These are phyloP conservation scores for Colletotrichum navitas DNA, from an alignment of 2,329 filamentous ascomycete species.

Conservation along the genomic window DNA sequence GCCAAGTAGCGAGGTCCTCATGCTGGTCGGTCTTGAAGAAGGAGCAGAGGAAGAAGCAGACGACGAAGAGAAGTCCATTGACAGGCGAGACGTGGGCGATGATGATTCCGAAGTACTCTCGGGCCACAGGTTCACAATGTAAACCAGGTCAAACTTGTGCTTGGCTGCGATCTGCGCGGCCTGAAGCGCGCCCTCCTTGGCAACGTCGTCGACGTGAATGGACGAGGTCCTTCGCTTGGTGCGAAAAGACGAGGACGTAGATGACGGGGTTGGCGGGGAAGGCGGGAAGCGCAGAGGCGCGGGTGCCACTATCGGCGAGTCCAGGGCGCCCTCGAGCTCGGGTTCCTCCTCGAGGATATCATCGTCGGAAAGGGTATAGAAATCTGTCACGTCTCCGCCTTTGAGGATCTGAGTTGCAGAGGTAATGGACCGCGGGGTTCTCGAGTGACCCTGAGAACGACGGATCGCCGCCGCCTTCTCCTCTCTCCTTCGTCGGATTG, in stretches of 20 bases:
- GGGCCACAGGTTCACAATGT: constrained; percentile 71
- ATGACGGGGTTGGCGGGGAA: constrained; percentile 35
- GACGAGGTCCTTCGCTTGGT: constrained; percentile 37
- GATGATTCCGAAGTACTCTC: constrained; percentile 43
- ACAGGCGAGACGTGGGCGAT: constrained; percentile 42
- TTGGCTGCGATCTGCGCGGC: constrained; percentile 67
- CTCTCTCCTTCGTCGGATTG: constrained; percentile 38
- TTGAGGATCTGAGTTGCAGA: constrained; percentile 45
- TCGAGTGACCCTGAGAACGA: constrained; percentile 49
- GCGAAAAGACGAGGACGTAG: constrained; percentile 18
- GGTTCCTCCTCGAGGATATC: constrained; percentile 68
- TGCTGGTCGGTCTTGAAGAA: constrained; percentile 40
- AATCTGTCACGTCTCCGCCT: constrained; percentile 45
- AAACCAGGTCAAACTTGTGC: constrained; percentile 70
- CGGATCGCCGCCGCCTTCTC: constrained; percentile 43
- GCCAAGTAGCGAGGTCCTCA: constrained; percentile 25
- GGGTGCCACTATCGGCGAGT: constrained; percentile 11
- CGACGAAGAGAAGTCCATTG: constrained; percentile 35
- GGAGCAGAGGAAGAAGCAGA: neutral
- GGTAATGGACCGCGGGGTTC: constrained; percentile 40
- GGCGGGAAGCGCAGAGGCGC: constrained; percentile 15
- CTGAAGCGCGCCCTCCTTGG: constrained; percentile 48
- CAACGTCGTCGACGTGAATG: constrained; percentile 34
- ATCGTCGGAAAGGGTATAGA: constrained; percentile 59
- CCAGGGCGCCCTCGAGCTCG: constrained; percentile 1